Evolutionary conservation across 2,329 filamentous ascomycete species (phyloP).

Genomic region (Fulvia fulva): DNA sequence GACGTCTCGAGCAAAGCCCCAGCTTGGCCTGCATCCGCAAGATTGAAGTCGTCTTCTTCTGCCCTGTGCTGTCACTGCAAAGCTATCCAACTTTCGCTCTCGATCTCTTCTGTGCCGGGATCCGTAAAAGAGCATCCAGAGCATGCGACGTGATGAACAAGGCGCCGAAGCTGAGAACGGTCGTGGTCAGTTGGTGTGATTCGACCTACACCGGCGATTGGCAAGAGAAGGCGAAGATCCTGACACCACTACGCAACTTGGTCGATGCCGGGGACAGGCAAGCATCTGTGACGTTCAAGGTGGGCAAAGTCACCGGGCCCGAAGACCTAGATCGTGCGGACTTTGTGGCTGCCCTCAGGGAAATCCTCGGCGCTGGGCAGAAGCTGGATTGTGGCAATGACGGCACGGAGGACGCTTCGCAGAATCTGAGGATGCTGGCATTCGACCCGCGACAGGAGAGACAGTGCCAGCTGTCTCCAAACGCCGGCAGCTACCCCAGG

Average conservation of each 20-base stretch:
- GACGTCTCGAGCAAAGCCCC: slow-evolving; percentile 23
- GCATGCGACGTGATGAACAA: slow-evolving; percentile 29
- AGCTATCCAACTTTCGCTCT: slow-evolving; percentile 32
- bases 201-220: slow-evolving; percentile 26
- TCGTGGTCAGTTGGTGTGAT: slow-evolving; percentile 34
- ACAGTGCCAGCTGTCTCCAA: slow-evolving; percentile 5
- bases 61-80: slow-evolving; percentile 29
- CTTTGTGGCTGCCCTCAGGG: slow-evolving; percentile 23
- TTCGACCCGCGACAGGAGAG: slow-evolving; percentile 28
- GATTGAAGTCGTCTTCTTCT: slow-evolving; percentile 34
- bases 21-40: slow-evolving; percentile 25
- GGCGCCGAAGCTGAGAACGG: slow-evolving; percentile 20
- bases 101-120: slow-evolving; percentile 30
- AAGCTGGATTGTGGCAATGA: slow-evolving; percentile 8
- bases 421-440: slow-evolving; percentile 24
- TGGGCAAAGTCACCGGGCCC: slow-evolving; percentile 27
- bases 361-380: slow-evolving; percentile 18
- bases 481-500: slow-evolving; percentile 10
- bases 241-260: slow-evolving; percentile 23
- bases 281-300: slow-evolving; percentile 18
- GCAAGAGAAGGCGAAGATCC: slow-evolving; percentile 28
- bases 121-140: slow-evolving; percentile 25
- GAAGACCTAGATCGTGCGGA: slow-evolving; percentile 19
- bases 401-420: slow-evolving; percentile 11
- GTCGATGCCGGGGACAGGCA: slow-evolving; percentile 5